These are phyloP conservation scores for Ganoderma sinense DNA, from an alignment of 1,284 basidiomycete genomes.

Conservation along the genomic window DNA sequence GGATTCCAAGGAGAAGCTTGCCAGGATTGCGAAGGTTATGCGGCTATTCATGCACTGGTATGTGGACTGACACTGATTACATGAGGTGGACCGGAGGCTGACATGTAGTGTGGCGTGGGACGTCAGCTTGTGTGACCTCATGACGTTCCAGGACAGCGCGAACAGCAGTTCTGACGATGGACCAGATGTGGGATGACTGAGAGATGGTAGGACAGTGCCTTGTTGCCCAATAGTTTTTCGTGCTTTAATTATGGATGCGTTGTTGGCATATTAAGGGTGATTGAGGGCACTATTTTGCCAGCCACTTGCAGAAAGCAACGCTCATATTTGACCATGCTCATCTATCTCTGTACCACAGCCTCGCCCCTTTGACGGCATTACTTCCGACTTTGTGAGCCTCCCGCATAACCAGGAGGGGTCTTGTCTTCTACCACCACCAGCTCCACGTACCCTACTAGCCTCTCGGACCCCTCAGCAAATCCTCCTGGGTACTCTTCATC, in stretches of 20 bases:
- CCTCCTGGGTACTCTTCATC: too few species aligned
- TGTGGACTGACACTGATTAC: constrained; percentile 36
- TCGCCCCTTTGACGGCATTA: too few species aligned
- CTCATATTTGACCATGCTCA: too few species aligned
- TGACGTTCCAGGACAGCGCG: constrained; percentile 55
- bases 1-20: constrained; percentile 72
- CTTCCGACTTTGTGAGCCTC: too few species aligned
- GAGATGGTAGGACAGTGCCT: neutral
- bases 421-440: too few species aligned
- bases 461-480: too few species aligned
- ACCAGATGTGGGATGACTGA: neutral
- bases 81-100: constrained; percentile 4
- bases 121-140: constrained; percentile 71
- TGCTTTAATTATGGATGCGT: neutral
- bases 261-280: neutral
- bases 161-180: constrained; percentile 36
- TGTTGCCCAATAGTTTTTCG: neutral
- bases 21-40: constrained; percentile 61
- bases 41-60: constrained; percentile 87
- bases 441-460: too few species aligned
- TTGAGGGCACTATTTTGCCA: too few species aligned
- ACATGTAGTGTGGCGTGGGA: neutral
- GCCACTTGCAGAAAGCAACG: too few species aligned
- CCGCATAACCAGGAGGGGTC: too few species aligned
- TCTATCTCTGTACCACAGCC: too few species aligned